Conservation (phyloP, 495 filamentous ascomycete genomes). For the Pyrenopolyporus hunteri region DNA sequence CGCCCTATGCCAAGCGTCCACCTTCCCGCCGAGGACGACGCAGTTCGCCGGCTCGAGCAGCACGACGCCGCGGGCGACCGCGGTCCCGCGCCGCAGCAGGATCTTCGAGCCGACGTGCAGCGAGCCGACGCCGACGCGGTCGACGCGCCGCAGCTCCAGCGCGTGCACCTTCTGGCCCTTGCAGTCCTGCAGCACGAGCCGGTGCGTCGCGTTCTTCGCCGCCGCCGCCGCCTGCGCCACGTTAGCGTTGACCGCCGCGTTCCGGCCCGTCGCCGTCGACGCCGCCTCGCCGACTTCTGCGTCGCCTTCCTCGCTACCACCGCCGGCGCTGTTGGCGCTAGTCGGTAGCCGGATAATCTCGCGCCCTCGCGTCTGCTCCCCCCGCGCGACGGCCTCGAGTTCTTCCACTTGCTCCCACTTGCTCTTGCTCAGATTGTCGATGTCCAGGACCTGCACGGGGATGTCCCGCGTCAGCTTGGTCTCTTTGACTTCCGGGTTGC, state of each 20-base stretch:
- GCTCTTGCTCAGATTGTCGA: slow-evolving; percentile 79
- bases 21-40: slow-evolving; percentile 80
- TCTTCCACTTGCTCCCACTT: slow-evolving; percentile 86
- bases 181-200: slow-evolving; percentile 81
- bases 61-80: slow-evolving; percentile 77
- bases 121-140: slow-evolving; percentile 66
- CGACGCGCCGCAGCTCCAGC: slow-evolving; percentile 72
- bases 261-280: slow-evolving; percentile 25
- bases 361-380: slow-evolving; percentile 79
- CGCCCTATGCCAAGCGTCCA: slow-evolving; percentile 75
- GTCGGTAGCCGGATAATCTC: slow-evolving; percentile 79
- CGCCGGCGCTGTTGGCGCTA: slow-evolving; percentile 39
- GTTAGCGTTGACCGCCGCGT: slow-evolving; percentile 28
- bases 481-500: slow-evolving; percentile 57
- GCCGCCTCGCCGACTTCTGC: slow-evolving; percentile 1
- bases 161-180: slow-evolving; percentile 71
- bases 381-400: slow-evolving; percentile 80
- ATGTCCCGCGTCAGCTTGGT: slow-evolving; percentile 62
- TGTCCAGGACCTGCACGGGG: slow-evolving; percentile 79
- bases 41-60: slow-evolving; percentile 71
- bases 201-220: slow-evolving; percentile 68
- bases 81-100: slow-evolving; percentile 64
- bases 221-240: slow-evolving; percentile 21
- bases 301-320: slow-evolving; percentile 35
- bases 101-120: slow-evolving; percentile 83